Base-by-base conservation (phyloP, 2,329 filamentous ascomycete genomes). In the Fusarium torreyae region DNA sequence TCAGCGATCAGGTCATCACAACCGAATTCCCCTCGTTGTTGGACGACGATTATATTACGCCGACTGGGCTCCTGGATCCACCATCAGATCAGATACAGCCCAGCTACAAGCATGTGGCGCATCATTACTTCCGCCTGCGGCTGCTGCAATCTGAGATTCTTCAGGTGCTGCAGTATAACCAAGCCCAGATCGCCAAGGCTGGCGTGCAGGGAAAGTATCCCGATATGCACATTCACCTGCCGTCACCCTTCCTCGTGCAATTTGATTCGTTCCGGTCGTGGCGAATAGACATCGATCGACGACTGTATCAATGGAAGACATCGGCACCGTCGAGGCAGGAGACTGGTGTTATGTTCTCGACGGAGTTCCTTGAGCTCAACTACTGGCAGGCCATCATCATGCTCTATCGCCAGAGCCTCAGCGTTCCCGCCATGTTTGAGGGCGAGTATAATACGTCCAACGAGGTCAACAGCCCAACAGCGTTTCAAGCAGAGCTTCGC, bases 321-420 rank as follows among this genome's bases (percentile, higher is more conserved):
- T 90, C 89, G 7, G 92, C 94, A 2, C 96, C 95, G 1, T 91
- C 88, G 1, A 90, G 91, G 66, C 81, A 88, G 22, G 89, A 96
- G 60, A 97, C 93, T 0, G 94, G 94, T 2, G 96, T 98, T 4
- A 89, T 89, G 6, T 98, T 98, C 77, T 94, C 92, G 1, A 90
- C 93, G 2, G 92, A 97, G 57, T 97, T 98, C 74, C 81, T 98
- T 6, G 94, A 98, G 74, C 86, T 98, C 64, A 98, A 98, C 79
- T 98, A 98, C 80, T 98, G 95, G 94, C 95, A 98, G 78, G 94
- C 94, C 5, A 90, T 98, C 64, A 97, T 98, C 71, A 94, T 98
- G 91, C 87, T 98, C 20, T 98, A 98, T 78, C 87, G 95, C 57
- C 95, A 97, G 79, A 96, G 94, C 78, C 81, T 97, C 65, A 92